phyloP scores from a whole-genome alignment of 352 stramenopile species.

The Stramenopiles sp. region DNA sequence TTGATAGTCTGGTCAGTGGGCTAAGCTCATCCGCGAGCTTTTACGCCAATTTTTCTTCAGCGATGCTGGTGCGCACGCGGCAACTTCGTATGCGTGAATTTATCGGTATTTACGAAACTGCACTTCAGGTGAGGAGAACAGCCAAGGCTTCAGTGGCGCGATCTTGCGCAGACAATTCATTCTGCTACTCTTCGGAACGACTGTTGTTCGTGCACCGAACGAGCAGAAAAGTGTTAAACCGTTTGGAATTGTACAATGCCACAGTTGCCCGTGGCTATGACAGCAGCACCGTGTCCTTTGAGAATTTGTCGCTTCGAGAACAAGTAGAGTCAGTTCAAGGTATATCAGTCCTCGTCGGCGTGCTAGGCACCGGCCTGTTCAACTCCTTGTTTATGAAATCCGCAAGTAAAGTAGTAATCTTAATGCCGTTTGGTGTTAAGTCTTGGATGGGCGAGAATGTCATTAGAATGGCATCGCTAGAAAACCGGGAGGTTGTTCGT shows the following conservation, averaged over 20 bases:
- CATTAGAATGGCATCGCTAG: neutral
- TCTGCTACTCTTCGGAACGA: too few species aligned
- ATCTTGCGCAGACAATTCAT: neutral
- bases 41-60: neutral
- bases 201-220: neutral
- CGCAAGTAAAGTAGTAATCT: neutral
- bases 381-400: neutral
- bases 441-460: constrained; percentile 4
- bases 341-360: neutral
- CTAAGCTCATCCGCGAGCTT: neutral
- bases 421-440: neutral
- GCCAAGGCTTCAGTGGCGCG: neutral
- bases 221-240: neutral
- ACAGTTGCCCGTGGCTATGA: neutral
- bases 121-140: neutral
- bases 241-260: neutral
- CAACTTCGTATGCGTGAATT: neutral
- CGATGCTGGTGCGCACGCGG: neutral
- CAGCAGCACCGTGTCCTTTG: neutral
- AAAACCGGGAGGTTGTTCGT: neutral
- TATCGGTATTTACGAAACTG: neutral
- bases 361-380: neutral
- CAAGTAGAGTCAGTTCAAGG: neutral
- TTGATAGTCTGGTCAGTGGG: constrained; percentile 1
- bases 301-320: neutral